Base-by-base conservation (phyloP, 768 basidiomycete genomes). In the Mycena olivaceomarginata region DNA sequence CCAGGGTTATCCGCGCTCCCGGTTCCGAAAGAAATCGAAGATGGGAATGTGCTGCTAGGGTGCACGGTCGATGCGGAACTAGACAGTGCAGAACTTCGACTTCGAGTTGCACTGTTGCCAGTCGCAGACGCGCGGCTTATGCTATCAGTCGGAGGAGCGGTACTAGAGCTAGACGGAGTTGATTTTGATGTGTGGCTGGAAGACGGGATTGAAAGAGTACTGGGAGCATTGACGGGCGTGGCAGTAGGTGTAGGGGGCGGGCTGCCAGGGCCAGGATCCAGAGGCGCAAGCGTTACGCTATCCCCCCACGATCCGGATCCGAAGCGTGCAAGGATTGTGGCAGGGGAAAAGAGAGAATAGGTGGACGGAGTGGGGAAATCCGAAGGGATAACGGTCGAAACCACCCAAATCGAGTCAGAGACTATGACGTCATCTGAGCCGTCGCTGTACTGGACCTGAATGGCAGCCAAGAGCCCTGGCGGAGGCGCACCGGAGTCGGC, bases 231-330 rank as follows among this genome's bases (percentile, higher is more conserved):
- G 43, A 22, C n/a, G 22, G 53, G 6, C 20, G 57, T 10, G 57
- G 31, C 22, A 25, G 57, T 37, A 59, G 57, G 12, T 31, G 57
- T 59, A 31, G 31, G 25, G 48, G 57, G 57, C 25, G 57, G 57
- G 31, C 10, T 25, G 25, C 22, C 13, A 12, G 57, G 53, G 9
- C 20, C 22, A 8, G 20, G 15, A 59, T 22, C 25, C 43, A 45
- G 22, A 31, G 45, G 22, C 22, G 43, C 64, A 31, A 48, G 64
- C 43, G 45, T 48, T 31, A 66, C 64, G 68, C 40, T 62, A 20
- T 41, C 46, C 3, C 77, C 77, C 72, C 72, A 77, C 46, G 72
- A 22, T 20, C 77, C 72, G 18, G 67, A 57, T 39, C 77, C 77
- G 40, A 59, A 73, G 13, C 13, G 11, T 6, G 53, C 72, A 15